Evolutionary conservation across 495 filamentous ascomycete genomes (phyloP), one percentile per base, ranked within the genome.

Genomic region (Chlorociboria aeruginascens): DNA sequence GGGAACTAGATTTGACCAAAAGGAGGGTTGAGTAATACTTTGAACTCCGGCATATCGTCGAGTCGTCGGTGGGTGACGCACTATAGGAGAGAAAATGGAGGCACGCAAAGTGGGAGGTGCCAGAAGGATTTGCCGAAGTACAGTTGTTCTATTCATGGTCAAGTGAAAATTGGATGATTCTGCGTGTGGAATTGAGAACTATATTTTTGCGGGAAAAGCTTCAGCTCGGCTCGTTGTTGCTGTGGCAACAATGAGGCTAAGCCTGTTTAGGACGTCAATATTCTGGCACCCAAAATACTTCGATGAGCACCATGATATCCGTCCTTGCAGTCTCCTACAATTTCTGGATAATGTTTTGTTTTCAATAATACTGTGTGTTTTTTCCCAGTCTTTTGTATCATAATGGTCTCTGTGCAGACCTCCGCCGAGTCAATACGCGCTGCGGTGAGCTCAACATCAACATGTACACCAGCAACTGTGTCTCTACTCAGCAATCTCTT

Each of bases 1-100:
- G 12, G 72, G 65, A 48, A 92, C 70, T 49, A 92, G 62, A 3
- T 74, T 75, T 36, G 67, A 69, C 86, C 86, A 93, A 63, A 89
- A 72, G 3, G 79, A 78, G 7, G 73, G 59, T 49, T 85, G 76
- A 14, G 71, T 69, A 51, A 89, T 65, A 49, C 72, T 77, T 29
- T 79, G 81, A 17, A 77, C 59, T 1, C 63, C 28, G 6, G 49
- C 38, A 37, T 46, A 58, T 13, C 35, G 52, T 36, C 46, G 46
- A 20, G 20, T 7, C 20, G 43, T 13, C 3, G 31, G 7, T 29
- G 45, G 17, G 12, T 37, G 38, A 12, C 43, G 14, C 7, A 29
- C 30, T 50, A 46, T 43, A 16, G 40, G 4, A 46, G 14, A 11
- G 48, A 35, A 12, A 55, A 17, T 4, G 55, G 20, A 16, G 45